Conservation (phyloP, 208 protist species). For the Crithidia mellificae region DNA sequence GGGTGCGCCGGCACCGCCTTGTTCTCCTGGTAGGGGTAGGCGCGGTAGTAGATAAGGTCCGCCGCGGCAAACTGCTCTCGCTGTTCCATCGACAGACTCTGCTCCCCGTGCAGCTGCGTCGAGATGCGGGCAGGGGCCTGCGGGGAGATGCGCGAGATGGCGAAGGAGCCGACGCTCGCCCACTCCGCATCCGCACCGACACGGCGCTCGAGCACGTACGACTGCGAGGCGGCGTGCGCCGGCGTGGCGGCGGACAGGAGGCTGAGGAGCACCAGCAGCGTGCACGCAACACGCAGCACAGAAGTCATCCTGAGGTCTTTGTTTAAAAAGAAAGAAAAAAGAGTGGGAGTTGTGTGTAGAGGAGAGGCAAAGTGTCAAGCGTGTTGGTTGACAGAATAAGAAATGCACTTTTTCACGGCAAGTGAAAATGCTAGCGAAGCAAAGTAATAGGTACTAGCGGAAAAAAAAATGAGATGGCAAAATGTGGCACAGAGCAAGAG, state of each 20-base stretch:
- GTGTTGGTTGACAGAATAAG: too few species aligned
- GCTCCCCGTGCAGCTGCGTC: conserved; percentile 27
- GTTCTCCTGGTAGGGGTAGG: conserved; percentile 32
- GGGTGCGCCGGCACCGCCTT: conserved; percentile 18
- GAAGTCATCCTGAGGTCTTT: conserved; percentile 2
- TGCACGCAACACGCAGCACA: conserved; percentile 17
- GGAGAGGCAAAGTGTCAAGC: too few species aligned
- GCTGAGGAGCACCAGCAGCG: conserved; percentile 28
- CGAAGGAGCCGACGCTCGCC: conserved; percentile 51
- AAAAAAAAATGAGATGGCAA: too few species aligned
- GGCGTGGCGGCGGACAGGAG: conserved; percentile 4
- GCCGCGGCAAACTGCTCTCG: conserved; percentile 52
- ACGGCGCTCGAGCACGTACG: conserved; percentile 73
- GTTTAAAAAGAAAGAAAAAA: conserved; percentile 11
- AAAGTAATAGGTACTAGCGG: too few species aligned
- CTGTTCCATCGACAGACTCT: conserved; percentile 33
- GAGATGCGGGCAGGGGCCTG: conserved; percentile 54
- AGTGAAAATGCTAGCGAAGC: too few species aligned
- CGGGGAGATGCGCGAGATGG: conserved; percentile 49
- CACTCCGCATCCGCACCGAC: conserved; percentile 54
- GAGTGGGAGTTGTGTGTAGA: too few species aligned
- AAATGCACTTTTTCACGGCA: too few species aligned
- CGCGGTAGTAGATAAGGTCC: conserved; percentile 76
- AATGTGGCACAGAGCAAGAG: too few species aligned
- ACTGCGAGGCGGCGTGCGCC: conserved; percentile 45